Percentiles rank a stretch among this genome's conserved stretches.
Evolutionary conservation across 805 yeast species (phyloP).

Genomic region (Wickerhamiella alocasiicola): DNA sequence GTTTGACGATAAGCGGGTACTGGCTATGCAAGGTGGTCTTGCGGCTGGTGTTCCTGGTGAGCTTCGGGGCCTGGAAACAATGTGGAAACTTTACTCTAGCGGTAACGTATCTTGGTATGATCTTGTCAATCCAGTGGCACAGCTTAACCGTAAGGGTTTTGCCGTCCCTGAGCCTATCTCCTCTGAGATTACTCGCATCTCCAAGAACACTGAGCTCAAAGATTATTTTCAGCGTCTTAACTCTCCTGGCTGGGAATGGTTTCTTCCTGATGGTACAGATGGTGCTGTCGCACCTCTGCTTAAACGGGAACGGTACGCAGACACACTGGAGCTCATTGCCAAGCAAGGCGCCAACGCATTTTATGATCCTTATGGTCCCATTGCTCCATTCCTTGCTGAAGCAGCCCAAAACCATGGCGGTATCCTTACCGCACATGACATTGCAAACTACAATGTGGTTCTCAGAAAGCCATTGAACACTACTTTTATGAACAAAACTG

Average conservation of each 20-base stretch:
- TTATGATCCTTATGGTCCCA: conserved; percentile 70
- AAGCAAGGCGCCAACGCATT: conserved; percentile 67
- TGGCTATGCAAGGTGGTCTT: conserved; percentile 49
- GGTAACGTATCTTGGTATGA: conserved; percentile 63
- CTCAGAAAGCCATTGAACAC: conserved; percentile 35
- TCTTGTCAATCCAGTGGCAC: conserved; percentile 61
- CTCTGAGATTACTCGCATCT: conserved; percentile 23
- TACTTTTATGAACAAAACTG: conserved; percentile 32
- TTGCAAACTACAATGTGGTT: conserved; percentile 44
- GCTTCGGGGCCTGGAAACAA: conserved; percentile 60
- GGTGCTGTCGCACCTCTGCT: conserved; percentile 6
- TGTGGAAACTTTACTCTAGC: conserved; percentile 51
- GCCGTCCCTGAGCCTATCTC: conserved; percentile 35
- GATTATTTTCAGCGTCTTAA: conserved; percentile 1
- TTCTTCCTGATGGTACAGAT: conserved; percentile 13
- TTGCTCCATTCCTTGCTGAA: conserved; percentile 47
- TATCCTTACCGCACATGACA: conserved; percentile 50
- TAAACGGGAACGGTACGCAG: conserved; percentile 46
- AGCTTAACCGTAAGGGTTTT: conserved; percentile 57
- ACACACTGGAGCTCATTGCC: conserved; percentile 58
- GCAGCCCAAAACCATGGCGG: conserved; percentile 51
- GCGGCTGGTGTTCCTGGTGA: conserved; percentile 90
- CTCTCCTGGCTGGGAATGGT: conserved; percentile 26
- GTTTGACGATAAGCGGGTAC: conserved; percentile 37
- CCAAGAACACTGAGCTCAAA: conserved; percentile 21